phyloP scores from a whole-genome alignment of 2,329 filamentous ascomycete genomes.

The Zymoseptoria ardabiliae region DNA sequence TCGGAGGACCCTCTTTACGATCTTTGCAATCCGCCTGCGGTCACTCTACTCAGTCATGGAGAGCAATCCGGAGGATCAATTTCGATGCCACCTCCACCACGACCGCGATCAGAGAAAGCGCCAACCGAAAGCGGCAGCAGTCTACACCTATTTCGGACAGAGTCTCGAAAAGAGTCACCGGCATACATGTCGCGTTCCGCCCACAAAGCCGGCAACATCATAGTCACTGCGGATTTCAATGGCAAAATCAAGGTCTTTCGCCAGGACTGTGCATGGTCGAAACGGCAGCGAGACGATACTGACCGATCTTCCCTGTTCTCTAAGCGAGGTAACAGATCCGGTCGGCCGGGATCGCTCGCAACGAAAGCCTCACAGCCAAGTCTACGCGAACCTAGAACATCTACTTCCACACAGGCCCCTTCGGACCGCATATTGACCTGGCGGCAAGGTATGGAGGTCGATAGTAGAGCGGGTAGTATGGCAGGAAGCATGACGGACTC shows the following conservation, averaged over 20 bases:
- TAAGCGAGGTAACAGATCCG: constrained; percentile 50
- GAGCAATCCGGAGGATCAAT: constrained; percentile 41
- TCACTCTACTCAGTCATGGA: constrained; percentile 69
- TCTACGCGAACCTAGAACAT: constrained; percentile 24
- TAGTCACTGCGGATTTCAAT: constrained; percentile 81
- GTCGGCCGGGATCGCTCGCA: constrained; percentile 39
- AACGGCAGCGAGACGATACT: constrained; percentile 66
- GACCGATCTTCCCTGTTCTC: constrained; percentile 72
- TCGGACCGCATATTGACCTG: constrained; percentile 81
- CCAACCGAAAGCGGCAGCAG: constrained; percentile 37
- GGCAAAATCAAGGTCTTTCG: constrained; percentile 91
- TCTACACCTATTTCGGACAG: constrained; percentile 17
- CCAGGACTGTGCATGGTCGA: constrained; percentile 81
- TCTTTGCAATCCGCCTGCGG: constrained; percentile 87
- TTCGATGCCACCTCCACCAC: constrained; percentile 7
- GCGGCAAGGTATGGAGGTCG: constrained; percentile 58
- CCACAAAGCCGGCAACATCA: constrained; percentile 78
- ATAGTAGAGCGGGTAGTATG: constrained; percentile 45
- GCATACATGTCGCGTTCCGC: constrained; percentile 68
- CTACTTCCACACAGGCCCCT: constrained; percentile 35
- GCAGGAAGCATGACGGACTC: constrained; percentile 20
- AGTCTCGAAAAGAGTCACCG: constrained; percentile 54
- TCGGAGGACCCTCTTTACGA: constrained; percentile 94
- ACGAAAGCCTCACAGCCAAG: constrained; percentile 33
- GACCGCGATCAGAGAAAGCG: constrained; percentile 38